Evolutionary conservation across 1,139 yeast species (phyloP).

Genomic region (Groenewaldozyma sp.): DNA sequence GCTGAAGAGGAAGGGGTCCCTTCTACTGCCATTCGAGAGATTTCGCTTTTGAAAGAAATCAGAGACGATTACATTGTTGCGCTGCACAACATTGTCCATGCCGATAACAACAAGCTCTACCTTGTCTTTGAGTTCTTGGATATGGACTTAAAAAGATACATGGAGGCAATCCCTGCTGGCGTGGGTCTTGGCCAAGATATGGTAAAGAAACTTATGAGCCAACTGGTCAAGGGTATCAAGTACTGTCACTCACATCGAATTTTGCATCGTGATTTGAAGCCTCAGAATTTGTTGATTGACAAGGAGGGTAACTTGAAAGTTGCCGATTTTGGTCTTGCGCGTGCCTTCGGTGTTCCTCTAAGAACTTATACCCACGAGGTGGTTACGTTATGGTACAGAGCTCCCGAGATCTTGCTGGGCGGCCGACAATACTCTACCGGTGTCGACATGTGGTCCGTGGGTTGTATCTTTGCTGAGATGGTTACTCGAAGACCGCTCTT

Average conservation of each 20-base stretch:
- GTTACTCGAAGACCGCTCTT: slow-evolving; percentile 90
- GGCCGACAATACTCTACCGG: slow-evolving; percentile 97
- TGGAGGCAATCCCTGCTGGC: slow-evolving; percentile 92
- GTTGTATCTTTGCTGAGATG: slow-evolving; percentile 98
- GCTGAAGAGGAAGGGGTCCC: slow-evolving; percentile 99
- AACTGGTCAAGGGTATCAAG: slow-evolving; percentile 82
- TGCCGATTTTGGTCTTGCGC: slow-evolving; percentile 95
- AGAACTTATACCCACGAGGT: slow-evolving; percentile 97
- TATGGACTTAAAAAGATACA: slow-evolving; percentile 88
- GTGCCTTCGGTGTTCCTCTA: slow-evolving; percentile 95
- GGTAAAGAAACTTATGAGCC: slow-evolving; percentile 90
- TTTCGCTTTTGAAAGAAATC: slow-evolving; percentile 85
- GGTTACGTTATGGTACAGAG: slow-evolving; percentile 95
- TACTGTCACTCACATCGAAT: slow-evolving; percentile 95
- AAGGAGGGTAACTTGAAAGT: slow-evolving; percentile 91
- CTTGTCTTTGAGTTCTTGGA: slow-evolving; percentile 91
- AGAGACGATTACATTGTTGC: slow-evolving; percentile 88
- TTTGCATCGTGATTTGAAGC: slow-evolving; percentile 91
- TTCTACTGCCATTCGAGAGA: slow-evolving; percentile 94
- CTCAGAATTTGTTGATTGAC: slow-evolving; percentile 88
- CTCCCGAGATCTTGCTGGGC: slow-evolving; percentile 92
- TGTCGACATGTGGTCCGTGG: slow-evolving; percentile 98
- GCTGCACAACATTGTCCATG: slow-evolving; percentile 87
- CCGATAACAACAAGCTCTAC: slow-evolving; percentile 91
- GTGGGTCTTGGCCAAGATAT: slow-evolving; percentile 83